Percentiles rank a stretch among this genome's conserved stretches.
Evolutionary conservation across 768 basidiomycete species (phyloP).

Genomic region (Dacryopinax spathularia): DNA sequence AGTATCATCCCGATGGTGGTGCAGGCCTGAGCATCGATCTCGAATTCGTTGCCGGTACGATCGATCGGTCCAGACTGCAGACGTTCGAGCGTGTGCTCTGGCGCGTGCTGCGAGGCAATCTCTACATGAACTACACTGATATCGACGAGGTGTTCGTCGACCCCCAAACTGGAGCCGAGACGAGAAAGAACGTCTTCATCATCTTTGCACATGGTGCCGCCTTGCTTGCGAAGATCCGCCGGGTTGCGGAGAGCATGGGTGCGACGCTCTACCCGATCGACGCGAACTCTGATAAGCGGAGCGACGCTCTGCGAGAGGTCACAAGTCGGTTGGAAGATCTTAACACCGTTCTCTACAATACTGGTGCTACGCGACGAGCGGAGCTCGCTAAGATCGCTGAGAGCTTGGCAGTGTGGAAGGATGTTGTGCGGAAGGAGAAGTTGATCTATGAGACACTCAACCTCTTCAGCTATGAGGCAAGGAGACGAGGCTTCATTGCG

Average conservation of each 20-base stretch:
- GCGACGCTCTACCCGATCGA: constrained; percentile 95
- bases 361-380: constrained; percentile 61
- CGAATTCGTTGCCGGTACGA: constrained; percentile 96
- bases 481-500: constrained; percentile 86
- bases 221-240: constrained; percentile 89
- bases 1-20: constrained; percentile 16
- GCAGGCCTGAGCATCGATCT: constrained; percentile 47
- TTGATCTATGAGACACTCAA: constrained; percentile 91
- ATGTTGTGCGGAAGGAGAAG: constrained; percentile 91
- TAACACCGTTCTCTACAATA: constrained; percentile 78
- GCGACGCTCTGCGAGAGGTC: constrained; percentile 80
- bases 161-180: constrained; percentile 64
- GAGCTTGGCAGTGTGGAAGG: constrained; percentile 75
- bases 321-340: constrained; percentile 80
- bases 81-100: constrained; percentile 96
- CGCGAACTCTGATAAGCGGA: constrained; percentile 80
- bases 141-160: constrained; percentile 88
- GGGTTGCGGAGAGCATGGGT: constrained; percentile 98
- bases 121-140: constrained; percentile 98
- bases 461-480: constrained; percentile 84
- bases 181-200: constrained; percentile 97
- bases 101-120: constrained; percentile 92
- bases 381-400: constrained; percentile 80
- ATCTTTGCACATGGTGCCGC: constrained; percentile 95
- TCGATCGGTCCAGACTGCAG: constrained; percentile 78